phyloP scores from a whole-genome alignment of 83 land plant species.

The Diphasiastrum complanatum region DNA sequence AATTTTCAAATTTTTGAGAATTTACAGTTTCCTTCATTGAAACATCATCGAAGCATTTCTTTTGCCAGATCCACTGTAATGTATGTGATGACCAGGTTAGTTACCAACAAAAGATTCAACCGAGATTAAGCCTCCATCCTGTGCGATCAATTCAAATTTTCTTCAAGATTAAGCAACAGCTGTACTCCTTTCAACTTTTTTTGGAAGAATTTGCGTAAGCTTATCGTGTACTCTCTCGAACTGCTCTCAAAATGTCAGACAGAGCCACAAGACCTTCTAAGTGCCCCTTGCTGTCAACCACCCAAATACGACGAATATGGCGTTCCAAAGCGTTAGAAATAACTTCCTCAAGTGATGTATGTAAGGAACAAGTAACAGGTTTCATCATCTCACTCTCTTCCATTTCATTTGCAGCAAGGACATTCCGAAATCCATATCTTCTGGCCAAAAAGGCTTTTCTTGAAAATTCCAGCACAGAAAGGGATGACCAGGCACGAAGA shows the following conservation, averaged over 20 bases:
- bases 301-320: slow-evolving; percentile 29
- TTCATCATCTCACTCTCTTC: slow-evolving; percentile 8
- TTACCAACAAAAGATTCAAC: too few species aligned
- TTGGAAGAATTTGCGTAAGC: too few species aligned
- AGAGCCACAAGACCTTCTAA: slow-evolving; percentile 27
- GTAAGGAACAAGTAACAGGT: slow-evolving; percentile 17
- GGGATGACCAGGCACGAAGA: slow-evolving; percentile 46
- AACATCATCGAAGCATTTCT: too few species aligned
- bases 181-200: too few species aligned
- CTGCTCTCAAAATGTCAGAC: slow-evolving; percentile 26
- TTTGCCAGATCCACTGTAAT: too few species aligned
- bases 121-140: too few species aligned
- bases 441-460: slow-evolving; percentile 23
- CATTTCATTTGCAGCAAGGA: slow-evolving; percentile 5
- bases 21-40: too few species aligned
- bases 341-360: slow-evolving; percentile 19
- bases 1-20: too few species aligned
- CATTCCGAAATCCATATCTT: slow-evolving; percentile 18
- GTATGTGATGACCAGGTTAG: too few species aligned
- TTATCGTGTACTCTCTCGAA: too few species aligned
- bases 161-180: too few species aligned
- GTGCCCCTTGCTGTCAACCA: slow-evolving; percentile 11
- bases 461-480: slow-evolving; percentile 43
- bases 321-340: slow-evolving; percentile 17
- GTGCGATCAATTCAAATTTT: too few species aligned